These are phyloP conservation scores for Kazachstania viticola DNA, from an alignment of 805 yeast species.

Conservation along the genomic window DNA sequence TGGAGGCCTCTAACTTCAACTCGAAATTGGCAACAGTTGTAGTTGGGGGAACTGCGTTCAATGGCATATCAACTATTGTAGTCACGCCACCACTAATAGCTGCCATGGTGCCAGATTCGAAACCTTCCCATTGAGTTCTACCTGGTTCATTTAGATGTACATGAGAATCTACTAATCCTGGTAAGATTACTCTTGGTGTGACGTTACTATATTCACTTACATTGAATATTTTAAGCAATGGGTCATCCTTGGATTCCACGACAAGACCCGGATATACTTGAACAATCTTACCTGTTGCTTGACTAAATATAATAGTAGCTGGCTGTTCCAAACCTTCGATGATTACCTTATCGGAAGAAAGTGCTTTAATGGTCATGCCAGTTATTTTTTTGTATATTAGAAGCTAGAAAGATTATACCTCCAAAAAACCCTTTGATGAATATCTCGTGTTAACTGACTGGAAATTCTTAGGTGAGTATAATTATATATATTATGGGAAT, in stretches of 20 bases:
- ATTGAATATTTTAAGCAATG: constrained; percentile 31
- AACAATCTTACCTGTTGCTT: constrained; percentile 52
- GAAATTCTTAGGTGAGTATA: no score
- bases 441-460: no score
- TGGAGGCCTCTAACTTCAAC: constrained; percentile 66
- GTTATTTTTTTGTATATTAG: no score
- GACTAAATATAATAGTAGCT: no score
- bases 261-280: constrained; percentile 34
- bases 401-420: no score
- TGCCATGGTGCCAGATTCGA: constrained; percentile 89
- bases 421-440: no score
- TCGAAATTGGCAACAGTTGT: constrained; percentile 71
- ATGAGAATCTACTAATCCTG: constrained; percentile 89
- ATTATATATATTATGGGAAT: no score
- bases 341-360: no score
- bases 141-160: constrained; percentile 96
- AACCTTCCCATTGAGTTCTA: constrained; percentile 98
- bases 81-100: constrained; percentile 97
- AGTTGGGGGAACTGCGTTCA: constrained; percentile 93
- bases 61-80: constrained; percentile 91
- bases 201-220: constrained; percentile 40
- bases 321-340: no score
- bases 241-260: constrained; percentile 28
- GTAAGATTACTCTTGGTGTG: constrained; percentile 57
- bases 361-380: no score